Evolutionary conservation across 331 rosid species (phyloP), one percentile per base, ranked within the genome.

Genomic region (Rhamnella rubrinervis): DNA sequence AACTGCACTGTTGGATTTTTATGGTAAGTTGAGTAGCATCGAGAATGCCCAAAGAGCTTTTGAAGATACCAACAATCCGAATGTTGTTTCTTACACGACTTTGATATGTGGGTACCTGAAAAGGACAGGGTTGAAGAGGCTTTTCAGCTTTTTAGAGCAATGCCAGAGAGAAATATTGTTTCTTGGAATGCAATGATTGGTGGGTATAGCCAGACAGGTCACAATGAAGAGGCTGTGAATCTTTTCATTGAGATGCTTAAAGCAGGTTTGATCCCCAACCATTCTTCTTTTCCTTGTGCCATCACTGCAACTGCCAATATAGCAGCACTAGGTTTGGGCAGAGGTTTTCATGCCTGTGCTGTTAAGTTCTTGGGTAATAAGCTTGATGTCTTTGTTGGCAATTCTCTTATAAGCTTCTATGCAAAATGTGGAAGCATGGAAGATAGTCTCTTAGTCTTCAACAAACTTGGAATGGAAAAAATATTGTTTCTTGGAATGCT

Each of bases 341-440:
- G 79, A 71, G 85, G 88, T 66, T 79, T 93, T 73, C 97, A 91
- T 82, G 96, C 95, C 11, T 86, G 85, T 75, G 96, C 91, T 7
- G 72, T 93, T 63, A 93, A 93, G 85, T 83, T 84, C 85, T 80
- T 91, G 80, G 92, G 92, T 21, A 78, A 83, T 21, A 78, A 83
- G 78, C 80, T 87, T 46, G 76, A 88, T 68, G 82, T 53, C 16
- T 93, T 93, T 68, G 88, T 86, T 46, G 76, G 83, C 62, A 93
- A 89, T 75, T 90, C 96, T 8, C 85, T 90, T 18, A 83, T 88
- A 39, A 93, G 98, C 62, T 87, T 88, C 35, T 93, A 93, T 72
- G 90, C 98, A 38, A 93, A 93, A 65, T 93, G 97, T 75, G 98
- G 97, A 71, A 84, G 77, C 84, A 88, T 90, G 89, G 97, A 90